phyloP scores from a whole-genome alignment of 371 early-diverging fungal species.

The Smittium culicis region DNA sequence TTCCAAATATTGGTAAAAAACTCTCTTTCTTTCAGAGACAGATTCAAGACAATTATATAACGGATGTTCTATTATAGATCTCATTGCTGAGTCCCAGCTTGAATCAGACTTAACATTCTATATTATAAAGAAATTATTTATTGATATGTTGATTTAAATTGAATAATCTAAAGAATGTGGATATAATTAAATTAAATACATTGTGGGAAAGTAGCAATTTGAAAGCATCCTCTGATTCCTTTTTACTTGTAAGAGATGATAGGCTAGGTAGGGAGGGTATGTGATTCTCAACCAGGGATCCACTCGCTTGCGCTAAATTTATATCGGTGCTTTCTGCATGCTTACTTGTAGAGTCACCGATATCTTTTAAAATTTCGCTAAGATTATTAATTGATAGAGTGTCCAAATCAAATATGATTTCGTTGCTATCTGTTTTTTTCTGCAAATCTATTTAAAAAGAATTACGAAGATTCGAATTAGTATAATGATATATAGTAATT shows the following conservation, averaged over 20 bases:
- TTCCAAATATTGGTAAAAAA: conserved; percentile 56
- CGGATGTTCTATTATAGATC: conserved; percentile 63
- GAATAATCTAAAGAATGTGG: too few species aligned
- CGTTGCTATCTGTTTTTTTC: background rate
- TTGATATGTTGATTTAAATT: too few species aligned
- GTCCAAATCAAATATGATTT: background rate
- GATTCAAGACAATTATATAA: conserved; percentile 74
- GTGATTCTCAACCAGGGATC: background rate
- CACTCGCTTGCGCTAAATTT: background rate
- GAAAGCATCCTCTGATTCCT: conserved; percentile 78
- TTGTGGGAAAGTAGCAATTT: conserved; percentile 50
- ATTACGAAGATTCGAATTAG: background rate
- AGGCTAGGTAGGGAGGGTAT: conserved; percentile 10
- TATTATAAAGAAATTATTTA: background rate
- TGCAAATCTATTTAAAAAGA: background rate
- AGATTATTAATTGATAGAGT: background rate
- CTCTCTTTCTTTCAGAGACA: conserved; percentile 56
- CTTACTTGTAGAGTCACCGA: background rate
- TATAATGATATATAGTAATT: background rate
- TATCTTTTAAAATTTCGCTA: background rate
- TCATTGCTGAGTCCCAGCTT: conserved; percentile 87
- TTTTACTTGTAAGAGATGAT: conserved; percentile 48
- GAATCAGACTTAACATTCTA: conserved; percentile 59
- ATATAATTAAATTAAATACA: conserved; percentile 28
- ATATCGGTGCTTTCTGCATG: too few species aligned